These are phyloP conservation scores for Fraxinus albicans DNA, from an alignment of 305 asterid genomes.

Conservation along the genomic window DNA sequence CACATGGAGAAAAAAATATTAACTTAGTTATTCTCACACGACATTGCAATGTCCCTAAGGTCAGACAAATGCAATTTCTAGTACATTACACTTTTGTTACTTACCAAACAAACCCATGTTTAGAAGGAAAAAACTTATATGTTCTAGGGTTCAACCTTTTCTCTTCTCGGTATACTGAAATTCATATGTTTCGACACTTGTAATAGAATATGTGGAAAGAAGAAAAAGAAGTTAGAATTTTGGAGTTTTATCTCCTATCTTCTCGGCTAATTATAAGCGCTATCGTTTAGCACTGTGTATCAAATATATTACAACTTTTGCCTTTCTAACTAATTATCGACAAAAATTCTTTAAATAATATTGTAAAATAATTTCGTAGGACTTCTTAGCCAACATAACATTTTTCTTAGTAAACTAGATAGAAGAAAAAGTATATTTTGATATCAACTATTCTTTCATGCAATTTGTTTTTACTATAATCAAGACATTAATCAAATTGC, in stretches of 20 bases:
- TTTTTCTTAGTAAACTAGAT: too few relatives aligned
- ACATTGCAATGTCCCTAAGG: slow-evolving; percentile 10
- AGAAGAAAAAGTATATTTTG: background rate
- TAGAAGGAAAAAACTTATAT: background rate
- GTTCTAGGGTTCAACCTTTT: background rate
- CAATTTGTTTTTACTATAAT: background rate
- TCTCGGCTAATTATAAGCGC: background rate
- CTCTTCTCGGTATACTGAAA: background rate
- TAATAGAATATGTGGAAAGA: background rate
- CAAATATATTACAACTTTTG: background rate
- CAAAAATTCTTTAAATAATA: background rate
- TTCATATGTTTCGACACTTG: background rate
- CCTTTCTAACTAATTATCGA: background rate
- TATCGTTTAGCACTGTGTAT: background rate
- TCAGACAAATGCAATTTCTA: slow-evolving; percentile 14
- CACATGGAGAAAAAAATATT: slow-evolving; percentile 4
- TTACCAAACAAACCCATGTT: background rate
- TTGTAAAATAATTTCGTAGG: background rate
- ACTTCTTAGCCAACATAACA: background rate
- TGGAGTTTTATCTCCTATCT: background rate
- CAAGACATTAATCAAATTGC: background rate
- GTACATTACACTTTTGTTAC: background rate
- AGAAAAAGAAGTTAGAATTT: background rate
- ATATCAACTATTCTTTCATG: background rate
- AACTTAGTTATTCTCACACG: slow-evolving; percentile 20